Evolutionary conservation across 202 grass and related monocot genomes (phyloP).

Genomic region (Saccharum hybrid): DNA sequence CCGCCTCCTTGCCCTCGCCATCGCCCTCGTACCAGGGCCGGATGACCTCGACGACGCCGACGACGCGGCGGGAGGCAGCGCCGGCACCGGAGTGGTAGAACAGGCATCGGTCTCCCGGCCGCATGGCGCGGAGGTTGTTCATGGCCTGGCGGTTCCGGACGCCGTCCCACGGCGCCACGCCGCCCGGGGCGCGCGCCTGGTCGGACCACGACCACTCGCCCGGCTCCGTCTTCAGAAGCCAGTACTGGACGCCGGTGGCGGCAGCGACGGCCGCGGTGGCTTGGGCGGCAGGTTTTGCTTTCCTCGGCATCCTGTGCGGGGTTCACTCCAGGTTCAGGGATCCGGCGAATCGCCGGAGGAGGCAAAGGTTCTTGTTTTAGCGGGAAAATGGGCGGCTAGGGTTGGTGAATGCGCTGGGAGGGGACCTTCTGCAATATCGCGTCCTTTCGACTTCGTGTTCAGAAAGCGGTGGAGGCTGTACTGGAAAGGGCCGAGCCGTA

Average conservation of each 20-base stretch:
- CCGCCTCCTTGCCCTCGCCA: conserved; percentile 9
- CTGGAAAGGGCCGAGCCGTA: neutral
- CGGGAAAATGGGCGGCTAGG: conserved; percentile 35
- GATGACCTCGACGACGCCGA: conserved; percentile 71
- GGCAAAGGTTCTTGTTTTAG: conserved; percentile 30
- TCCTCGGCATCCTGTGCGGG: conserved; percentile 46
- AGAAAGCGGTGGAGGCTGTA: neutral
- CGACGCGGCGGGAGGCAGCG: conserved; percentile 54
- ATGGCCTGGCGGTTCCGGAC: conserved; percentile 82
- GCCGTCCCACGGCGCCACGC: conserved; percentile 82
- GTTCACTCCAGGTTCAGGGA: neutral
- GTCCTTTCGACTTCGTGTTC: neutral
- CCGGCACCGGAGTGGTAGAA: conserved; percentile 84
- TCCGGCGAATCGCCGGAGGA: conserved; percentile 27
- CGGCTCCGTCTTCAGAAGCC: conserved; percentile 89
- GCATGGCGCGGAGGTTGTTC: conserved; percentile 78
- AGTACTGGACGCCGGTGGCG: conserved; percentile 34
- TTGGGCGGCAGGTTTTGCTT: conserved; percentile 10
- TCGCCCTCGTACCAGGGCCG: conserved; percentile 63
- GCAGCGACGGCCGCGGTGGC: neutral
- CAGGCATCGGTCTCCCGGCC: conserved; percentile 61
- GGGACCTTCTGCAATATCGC: neutral
- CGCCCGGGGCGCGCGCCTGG: conserved; percentile 62
- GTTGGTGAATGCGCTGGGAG: conserved; percentile 27
- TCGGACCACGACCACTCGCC: conserved; percentile 92